A percentile compares a stretch with the other conserved stretches of the same genome.
Evolutionary conservation across 345 rosid genomes (phyloP).

Genomic region (Sonneratia caseolaris): DNA sequence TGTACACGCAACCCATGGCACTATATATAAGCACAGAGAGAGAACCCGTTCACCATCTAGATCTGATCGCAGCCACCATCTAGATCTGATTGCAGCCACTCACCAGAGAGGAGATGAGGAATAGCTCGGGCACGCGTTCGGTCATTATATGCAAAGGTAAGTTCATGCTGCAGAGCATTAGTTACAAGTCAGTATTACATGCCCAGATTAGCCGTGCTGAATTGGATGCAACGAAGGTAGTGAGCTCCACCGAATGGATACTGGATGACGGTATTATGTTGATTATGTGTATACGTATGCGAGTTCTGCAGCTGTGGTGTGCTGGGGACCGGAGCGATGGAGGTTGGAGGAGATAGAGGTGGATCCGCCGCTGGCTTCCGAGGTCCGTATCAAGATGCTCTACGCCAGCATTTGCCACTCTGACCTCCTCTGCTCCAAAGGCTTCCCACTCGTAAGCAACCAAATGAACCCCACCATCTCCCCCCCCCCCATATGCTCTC

Average conservation of each 20-base stretch:
- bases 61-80: neutral
- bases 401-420: neutral
- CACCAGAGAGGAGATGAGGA: neutral
- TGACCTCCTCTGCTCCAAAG: neutral
- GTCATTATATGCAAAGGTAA: neutral
- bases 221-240: too few relatives aligned
- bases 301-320: neutral
- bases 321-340: neutral
- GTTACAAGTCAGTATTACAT: too few relatives aligned
- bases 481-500: neutral
- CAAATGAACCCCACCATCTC: too few relatives aligned
- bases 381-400: neutral
- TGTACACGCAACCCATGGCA: too few relatives aligned
- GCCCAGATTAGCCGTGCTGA: too few relatives aligned
- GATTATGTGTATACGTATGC: too few relatives aligned
- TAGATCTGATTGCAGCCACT: neutral
- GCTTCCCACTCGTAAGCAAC: neutral
- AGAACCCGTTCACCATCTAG: neutral
- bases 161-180: neutral
- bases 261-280: too few relatives aligned
- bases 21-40: too few relatives aligned
- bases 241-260: too few relatives aligned
- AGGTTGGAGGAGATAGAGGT: neutral
- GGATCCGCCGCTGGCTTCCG: neutral
- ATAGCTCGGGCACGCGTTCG: neutral